Conservation (phyloP, 257 asterid genomes). For the Fraxinus quadrangulata region DNA sequence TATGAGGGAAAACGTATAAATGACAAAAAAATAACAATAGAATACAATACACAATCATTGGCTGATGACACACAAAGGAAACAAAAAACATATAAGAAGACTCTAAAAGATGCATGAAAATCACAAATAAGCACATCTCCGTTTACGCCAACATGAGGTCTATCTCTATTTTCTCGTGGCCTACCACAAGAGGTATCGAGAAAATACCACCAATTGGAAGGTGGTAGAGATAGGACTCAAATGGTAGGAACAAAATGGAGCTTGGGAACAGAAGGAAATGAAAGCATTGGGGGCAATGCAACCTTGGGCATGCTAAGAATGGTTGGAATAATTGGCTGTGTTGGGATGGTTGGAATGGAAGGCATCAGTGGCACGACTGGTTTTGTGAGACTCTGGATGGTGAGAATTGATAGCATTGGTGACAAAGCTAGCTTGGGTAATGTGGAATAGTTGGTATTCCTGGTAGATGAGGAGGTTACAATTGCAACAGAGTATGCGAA, state of each 20-base stretch:
- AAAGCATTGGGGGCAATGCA: neutral
- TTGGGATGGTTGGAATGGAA: constrained; percentile 22
- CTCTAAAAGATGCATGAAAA: too few species aligned
- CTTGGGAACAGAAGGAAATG: neutral
- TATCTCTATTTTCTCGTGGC: neutral
- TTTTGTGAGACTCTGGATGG: constrained; percentile 28
- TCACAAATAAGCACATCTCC: neutral
- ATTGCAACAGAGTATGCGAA: constrained; percentile 31
- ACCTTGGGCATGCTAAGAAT: neutral
- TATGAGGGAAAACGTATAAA: too few species aligned
- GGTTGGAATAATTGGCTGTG: neutral
- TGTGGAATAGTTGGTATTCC: constrained; percentile 9
- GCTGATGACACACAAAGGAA: too few species aligned
- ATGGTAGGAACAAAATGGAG: neutral
- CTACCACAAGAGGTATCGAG: neutral
- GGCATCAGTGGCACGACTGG: constrained; percentile 11
- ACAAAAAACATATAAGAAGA: too few species aligned
- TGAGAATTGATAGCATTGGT: constrained; percentile 3
- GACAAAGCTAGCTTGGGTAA: constrained; percentile 10
- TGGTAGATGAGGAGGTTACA: constrained; percentile 20
- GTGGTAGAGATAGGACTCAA: neutral
- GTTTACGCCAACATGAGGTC: neutral
- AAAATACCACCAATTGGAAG: neutral
- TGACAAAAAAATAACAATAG: too few species aligned
- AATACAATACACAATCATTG: too few species aligned